phyloP scores from a whole-genome alignment of 345 rosid species.

The Pistacia integerrima region DNA sequence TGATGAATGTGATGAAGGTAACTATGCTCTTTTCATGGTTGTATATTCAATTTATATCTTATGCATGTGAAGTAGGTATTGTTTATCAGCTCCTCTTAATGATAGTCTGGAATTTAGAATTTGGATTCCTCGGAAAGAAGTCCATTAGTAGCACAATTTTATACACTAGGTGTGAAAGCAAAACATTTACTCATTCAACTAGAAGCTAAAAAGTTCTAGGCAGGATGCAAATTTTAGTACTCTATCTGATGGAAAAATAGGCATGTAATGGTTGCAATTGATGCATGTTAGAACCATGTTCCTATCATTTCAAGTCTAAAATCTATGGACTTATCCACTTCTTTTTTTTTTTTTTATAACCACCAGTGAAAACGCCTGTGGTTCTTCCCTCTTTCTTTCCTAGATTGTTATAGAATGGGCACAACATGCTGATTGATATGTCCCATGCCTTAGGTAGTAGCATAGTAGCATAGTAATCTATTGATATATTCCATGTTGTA shows the following conservation, averaged over 20 bases:
- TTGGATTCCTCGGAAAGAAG: background rate
- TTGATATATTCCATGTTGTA: background rate
- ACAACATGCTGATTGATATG: background rate
- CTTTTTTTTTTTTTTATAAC: background rate
- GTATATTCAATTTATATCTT: background rate
- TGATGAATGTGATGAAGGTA: slow-evolving; percentile 94
- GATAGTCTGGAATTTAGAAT: background rate
- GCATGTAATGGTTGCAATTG: background rate
- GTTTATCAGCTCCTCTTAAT: background rate
- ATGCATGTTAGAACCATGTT: background rate
- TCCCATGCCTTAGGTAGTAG: background rate
- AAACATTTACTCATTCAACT: background rate
- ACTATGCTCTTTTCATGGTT: slow-evolving; percentile 10
- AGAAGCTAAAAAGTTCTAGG: background rate
- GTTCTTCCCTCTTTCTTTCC: background rate
- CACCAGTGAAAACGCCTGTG: background rate
- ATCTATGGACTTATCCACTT: background rate
- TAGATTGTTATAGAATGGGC: background rate
- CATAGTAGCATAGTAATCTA: background rate
- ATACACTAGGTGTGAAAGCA: background rate
- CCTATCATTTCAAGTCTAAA: background rate
- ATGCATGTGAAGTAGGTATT: background rate
- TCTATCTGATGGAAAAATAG: background rate
- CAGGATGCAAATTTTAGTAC: slow-evolving; percentile 11
- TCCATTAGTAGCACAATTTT: background rate